Base-by-base conservation (phyloP, 176 grass and related monocot species). In the Bonia amplexicaulis region DNA sequence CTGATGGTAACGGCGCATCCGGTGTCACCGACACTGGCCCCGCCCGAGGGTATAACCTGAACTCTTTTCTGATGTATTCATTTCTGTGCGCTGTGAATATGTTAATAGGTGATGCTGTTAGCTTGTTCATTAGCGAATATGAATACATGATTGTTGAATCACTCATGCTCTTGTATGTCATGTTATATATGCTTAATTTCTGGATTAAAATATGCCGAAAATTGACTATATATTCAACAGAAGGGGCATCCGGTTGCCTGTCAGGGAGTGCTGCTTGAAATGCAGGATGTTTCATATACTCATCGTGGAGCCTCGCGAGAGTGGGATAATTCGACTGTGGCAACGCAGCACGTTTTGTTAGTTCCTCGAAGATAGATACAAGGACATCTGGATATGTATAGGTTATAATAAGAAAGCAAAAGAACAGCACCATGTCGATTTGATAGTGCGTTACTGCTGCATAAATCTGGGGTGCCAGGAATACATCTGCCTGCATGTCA, bases 401-500 rank as follows among this genome's bases (percentile, higher is more conserved):
- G 29, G 12, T 12, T 63, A 47, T 17, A 71, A 52, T 39, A 54
- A 40, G 7, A 35, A 63, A 6, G 51, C n/a, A 70, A 46, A 76
- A 83, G 40, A 67, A 48, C 45, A 57, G 41, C 87, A 97, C 90
- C 78, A 97, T 90, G 29, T 97, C 86, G n/a, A 92, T 92, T 57
- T 92, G 66, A 64, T 64, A 87, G 49, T 67, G 92, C 31, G 23
- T 71, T 31, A 89, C 16, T 7, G 67, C 94, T 12, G 31, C 42
- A 85, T 77, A 89, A 73, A 87, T 94, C 54, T 97, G 94, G 45
- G 94, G 85, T n/a, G 94, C 94, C 35, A 97, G 88, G 85, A 94
- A 97, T 49, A 89, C 73, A 48, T 97, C 94, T 17, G 92, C 92
- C 94, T 97, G 94, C 77, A 92, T 41, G 79, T 63, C 20, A 85